phyloP scores from a whole-genome alignment of 495 filamentous ascomycete species.

The Penicillium flavigenum region DNA sequence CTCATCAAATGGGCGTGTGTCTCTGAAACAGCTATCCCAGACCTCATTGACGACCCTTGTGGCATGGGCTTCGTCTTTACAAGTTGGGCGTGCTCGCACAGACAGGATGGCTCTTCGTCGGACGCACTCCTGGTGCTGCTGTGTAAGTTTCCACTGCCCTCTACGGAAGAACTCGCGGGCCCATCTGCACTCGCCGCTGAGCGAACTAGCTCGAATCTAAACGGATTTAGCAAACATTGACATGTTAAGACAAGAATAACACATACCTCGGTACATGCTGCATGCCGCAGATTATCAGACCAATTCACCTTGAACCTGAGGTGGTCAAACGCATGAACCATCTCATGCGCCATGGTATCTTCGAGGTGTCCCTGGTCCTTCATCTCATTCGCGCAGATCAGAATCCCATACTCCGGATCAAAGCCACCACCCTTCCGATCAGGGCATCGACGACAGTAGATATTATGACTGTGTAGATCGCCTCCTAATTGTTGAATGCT shows the following conservation, averaged over 20 bases:
- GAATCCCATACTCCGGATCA: constrained; percentile 75
- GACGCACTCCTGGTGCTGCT: constrained; percentile 93
- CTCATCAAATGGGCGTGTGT: constrained; percentile 94
- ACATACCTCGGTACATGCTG: constrained; percentile 89
- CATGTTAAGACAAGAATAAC: not conserved
- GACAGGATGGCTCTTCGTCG: constrained; percentile 73
- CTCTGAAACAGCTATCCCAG: constrained; percentile 93
- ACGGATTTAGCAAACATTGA: not conserved
- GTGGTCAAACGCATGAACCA: constrained; percentile 97
- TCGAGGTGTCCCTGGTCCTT: constrained; percentile 72
- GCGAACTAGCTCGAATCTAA: constrained; percentile 85
- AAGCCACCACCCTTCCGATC: constrained; percentile 73
- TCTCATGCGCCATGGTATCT: constrained; percentile 94
- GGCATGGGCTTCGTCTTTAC: constrained; percentile 85
- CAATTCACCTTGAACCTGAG: constrained; percentile 86
- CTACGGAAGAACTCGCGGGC: constrained; percentile 77
- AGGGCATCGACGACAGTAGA: constrained; percentile 78
- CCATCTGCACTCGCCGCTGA: constrained; percentile 94
- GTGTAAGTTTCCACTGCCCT: constrained; percentile 81
- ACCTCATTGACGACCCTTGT: constrained; percentile 89
- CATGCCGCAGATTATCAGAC: constrained; percentile 74
- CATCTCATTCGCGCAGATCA: constrained; percentile 87
- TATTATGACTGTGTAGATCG: constrained; percentile 67
- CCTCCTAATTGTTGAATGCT: constrained; percentile 77
- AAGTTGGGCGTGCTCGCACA: constrained; percentile 68